Percentiles rank a stretch among this genome's conserved stretches.
Evolutionary conservation across 768 basidiomycete species (phyloP).

Genomic region (Naematelia aurantialba): DNA sequence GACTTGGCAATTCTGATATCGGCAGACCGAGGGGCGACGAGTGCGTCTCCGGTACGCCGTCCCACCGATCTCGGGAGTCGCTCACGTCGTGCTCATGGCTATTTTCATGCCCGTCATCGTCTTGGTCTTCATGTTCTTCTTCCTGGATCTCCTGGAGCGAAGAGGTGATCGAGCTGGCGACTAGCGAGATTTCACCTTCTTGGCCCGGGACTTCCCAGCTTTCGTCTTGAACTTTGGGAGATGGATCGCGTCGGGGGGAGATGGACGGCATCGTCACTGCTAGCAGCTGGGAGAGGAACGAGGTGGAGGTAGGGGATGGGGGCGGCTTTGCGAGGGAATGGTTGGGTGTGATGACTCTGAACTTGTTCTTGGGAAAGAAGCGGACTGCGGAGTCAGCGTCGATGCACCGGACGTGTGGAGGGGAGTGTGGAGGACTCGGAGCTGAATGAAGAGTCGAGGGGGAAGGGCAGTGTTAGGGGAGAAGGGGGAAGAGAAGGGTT

Average conservation of each 20-base stretch:
- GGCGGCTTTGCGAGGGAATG: conserved; percentile 24
- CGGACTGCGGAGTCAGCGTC: conserved; percentile 25
- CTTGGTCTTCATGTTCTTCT: conserved; percentile 10
- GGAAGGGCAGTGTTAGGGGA: too few relatives aligned
- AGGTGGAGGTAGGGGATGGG: conserved; percentile 23
- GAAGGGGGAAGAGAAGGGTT: too few relatives aligned
- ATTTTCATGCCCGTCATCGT: conserved; percentile 12
- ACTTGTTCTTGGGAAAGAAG: conserved; percentile 46
- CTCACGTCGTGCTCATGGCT: too few relatives aligned
- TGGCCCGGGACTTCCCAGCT: conserved; percentile 43
- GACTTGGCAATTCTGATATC: conserved; percentile 8
- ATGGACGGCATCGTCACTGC: conserved; percentile 37
- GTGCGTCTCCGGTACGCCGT: conserved; percentile 29
- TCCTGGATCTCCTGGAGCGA: conserved; percentile 15
- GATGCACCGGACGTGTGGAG: background rate
- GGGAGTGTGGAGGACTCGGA: too few relatives aligned
- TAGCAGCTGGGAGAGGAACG: conserved; percentile 39
- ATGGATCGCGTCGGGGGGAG: conserved; percentile 22
- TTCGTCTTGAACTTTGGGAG: conserved; percentile 19
- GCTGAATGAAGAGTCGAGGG: too few relatives aligned
- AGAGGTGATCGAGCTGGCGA: conserved; percentile 31
- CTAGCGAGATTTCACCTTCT: conserved; percentile 42
- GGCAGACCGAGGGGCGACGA: conserved; percentile 32
- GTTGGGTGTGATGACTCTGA: conserved; percentile 44
- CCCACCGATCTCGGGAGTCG: conserved; percentile 22